Evolutionary conservation across 345 rosid species (phyloP), one percentile per base, ranked within the genome.

Genomic region (Citrus trifoliata): DNA sequence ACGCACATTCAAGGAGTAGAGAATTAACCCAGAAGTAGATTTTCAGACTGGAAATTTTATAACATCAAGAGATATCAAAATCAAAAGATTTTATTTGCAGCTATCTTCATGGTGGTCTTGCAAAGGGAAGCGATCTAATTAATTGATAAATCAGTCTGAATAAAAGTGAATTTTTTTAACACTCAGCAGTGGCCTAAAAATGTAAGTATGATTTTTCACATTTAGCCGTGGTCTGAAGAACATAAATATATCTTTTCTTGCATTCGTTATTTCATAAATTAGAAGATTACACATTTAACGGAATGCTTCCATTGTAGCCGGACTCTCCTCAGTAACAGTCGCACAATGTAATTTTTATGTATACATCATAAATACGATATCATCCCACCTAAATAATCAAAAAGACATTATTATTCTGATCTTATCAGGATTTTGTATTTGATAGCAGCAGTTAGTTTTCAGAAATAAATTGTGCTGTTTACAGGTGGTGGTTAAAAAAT

Each of bases 1-100:
- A 80, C 53, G 78, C 37, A 2, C 67, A 71, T 27, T 67, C 81
- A 71, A 73, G 79, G 78, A 84, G 83, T 9, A 38, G 77, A 48
- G 78, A 73, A 27, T 51, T 67, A 61, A 24, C 38, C 55, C 67
- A 71, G 58, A 62, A 73, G 63, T 59, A 27, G 62, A 18, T 70
- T 3, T 46, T 68, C 21, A 40, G 28, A 37, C 33, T 55, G 35
- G 51, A 16, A 25, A 51, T 18, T 60, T 10, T 51, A 2, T 18
- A 46, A 19, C 8, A 25, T 18, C 37, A 48, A 6, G 18, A 10
- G 2, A 25, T 2, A 40, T 38, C 73, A 42, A 24, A 58, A 59
- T 14, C 66, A 35, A n/a, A 27, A 35, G 76, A 22, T 71, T 30
- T 38, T 28, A 55, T 55, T 55, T 25, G 8, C 68, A 37, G 30